These are phyloP conservation scores for Glaciozyma antarctica DNA, from an alignment of 768 basidiomycete species.

Conservation along the genomic window DNA sequence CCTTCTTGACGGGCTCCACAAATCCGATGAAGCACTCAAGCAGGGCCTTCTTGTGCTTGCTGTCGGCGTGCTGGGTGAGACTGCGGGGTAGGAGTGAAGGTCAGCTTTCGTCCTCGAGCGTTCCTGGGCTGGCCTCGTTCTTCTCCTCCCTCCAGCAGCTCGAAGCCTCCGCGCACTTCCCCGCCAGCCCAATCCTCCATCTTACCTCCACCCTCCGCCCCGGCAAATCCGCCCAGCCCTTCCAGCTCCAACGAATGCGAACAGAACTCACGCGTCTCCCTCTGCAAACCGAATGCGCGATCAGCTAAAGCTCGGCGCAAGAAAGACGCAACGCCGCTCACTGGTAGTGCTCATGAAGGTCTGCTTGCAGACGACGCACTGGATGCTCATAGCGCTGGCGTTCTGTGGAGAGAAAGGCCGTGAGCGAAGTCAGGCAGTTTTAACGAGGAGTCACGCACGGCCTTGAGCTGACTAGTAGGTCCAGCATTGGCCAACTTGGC, in stretches of 20 bases:
- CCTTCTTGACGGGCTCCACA: background rate
- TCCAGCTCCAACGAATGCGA: too few relatives aligned
- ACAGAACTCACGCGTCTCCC: background rate
- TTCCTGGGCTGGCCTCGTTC: background rate
- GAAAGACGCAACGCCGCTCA: background rate
- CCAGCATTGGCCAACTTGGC: background rate
- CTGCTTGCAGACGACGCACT: conserved; percentile 5
- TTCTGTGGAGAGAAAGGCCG: background rate
- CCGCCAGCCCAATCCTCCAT: too few relatives aligned
- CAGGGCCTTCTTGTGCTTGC: conserved; percentile 14
- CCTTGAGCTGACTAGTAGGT: conserved; percentile 2
- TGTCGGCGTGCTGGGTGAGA: conserved; percentile 8
- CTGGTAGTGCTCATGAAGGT: conserved; percentile 13
- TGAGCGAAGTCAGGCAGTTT: background rate
- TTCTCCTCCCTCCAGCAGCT: too few relatives aligned
- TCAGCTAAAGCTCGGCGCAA: background rate
- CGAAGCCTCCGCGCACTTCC: too few relatives aligned
- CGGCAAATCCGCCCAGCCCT: too few relatives aligned
- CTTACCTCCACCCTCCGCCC: too few relatives aligned
- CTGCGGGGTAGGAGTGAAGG: background rate
- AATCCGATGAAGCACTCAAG: conserved; percentile 8
- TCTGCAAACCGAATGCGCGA: background rate
- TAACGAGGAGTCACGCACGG: background rate
- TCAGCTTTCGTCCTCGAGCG: background rate
- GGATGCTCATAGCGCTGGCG: conserved; percentile 7